These are phyloP conservation scores for Entrophospora sp. DNA, from an alignment of 192 early-diverging fungal species.

Conservation along the genomic window DNA sequence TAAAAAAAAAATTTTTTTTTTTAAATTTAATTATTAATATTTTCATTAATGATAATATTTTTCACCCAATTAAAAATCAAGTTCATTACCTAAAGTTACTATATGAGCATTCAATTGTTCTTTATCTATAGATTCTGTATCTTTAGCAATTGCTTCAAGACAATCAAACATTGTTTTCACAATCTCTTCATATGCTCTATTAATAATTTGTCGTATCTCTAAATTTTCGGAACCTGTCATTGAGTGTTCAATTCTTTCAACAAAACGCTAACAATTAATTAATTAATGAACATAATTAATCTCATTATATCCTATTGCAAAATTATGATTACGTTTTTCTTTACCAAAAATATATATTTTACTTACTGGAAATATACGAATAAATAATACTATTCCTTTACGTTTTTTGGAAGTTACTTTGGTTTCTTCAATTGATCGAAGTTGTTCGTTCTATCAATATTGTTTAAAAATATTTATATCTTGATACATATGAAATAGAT, in stretches of 20 bases:
- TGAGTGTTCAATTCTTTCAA: constrained; percentile 59
- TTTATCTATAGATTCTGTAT: constrained; percentile 67
- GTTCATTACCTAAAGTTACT: constrained; percentile 52
- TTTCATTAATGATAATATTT: too few relatives aligned
- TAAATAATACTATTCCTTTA: constrained; percentile 80
- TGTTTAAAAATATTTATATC: too few relatives aligned
- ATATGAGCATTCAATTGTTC: constrained; percentile 86
- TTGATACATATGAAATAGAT: too few relatives aligned
- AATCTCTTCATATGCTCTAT: constrained; percentile 73
- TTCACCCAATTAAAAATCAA: too few relatives aligned
- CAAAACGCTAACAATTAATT: constrained; percentile 54
- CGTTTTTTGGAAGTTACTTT: constrained; percentile 82
- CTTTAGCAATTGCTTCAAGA: constrained; percentile 71
- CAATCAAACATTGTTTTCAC: constrained; percentile 81
- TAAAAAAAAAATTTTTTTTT: constrained; percentile 21
- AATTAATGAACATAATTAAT: too few relatives aligned
- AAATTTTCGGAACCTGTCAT: constrained; percentile 51
- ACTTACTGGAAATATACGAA: constrained; percentile 80
- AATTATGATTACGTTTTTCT: neutral
- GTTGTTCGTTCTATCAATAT: constrained; percentile 84
- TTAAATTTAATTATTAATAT: too few relatives aligned
- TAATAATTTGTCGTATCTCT: constrained; percentile 61
- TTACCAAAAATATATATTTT: neutral
- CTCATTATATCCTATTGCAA: neutral
- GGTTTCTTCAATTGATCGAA: constrained; percentile 83